These are phyloP conservation scores for Coemansia erecta DNA, from an alignment of 192 early-diverging fungal species.

Conservation along the genomic window DNA sequence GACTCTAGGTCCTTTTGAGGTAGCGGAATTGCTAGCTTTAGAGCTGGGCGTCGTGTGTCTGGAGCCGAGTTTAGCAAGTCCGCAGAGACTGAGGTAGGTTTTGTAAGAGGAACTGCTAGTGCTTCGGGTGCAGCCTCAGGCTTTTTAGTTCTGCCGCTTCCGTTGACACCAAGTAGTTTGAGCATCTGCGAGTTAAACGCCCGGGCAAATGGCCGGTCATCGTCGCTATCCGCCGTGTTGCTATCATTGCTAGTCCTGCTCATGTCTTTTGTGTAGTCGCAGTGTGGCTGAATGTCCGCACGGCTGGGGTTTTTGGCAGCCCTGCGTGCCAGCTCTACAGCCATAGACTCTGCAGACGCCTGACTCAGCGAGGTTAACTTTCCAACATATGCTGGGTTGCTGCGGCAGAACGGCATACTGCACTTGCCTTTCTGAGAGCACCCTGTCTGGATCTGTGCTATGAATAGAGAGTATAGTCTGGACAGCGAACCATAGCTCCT, in stretches of 20 bases:
- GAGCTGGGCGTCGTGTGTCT: not conserved
- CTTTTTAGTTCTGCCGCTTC: not conserved
- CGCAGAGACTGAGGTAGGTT: not conserved
- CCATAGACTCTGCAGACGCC: constrained; percentile 8
- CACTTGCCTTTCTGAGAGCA: not conserved
- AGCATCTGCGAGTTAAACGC: not conserved
- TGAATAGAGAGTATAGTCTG: not conserved
- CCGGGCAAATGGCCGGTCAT: constrained; percentile 1
- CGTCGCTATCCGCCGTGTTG: not conserved
- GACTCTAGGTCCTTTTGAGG: not conserved
- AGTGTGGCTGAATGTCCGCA: constrained; percentile 25
- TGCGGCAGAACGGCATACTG: constrained; percentile 16
- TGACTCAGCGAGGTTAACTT: constrained; percentile 7
- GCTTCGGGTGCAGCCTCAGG: not conserved
- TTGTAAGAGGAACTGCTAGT: not conserved
- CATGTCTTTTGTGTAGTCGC: not conserved
- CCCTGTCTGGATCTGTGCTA: not conserved
- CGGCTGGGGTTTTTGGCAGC: constrained; percentile 4
- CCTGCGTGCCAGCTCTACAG: constrained; percentile 22
- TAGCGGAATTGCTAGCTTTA: not conserved
- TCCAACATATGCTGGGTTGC: constrained; percentile 11
- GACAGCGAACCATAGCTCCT: not conserved
- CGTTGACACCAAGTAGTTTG: not conserved
- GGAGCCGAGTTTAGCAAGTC: no score
- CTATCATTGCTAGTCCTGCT: not conserved